These are phyloP conservation scores for Protostelium mycophagum DNA, from an alignment of 78 protist species.

Conservation along the genomic window DNA sequence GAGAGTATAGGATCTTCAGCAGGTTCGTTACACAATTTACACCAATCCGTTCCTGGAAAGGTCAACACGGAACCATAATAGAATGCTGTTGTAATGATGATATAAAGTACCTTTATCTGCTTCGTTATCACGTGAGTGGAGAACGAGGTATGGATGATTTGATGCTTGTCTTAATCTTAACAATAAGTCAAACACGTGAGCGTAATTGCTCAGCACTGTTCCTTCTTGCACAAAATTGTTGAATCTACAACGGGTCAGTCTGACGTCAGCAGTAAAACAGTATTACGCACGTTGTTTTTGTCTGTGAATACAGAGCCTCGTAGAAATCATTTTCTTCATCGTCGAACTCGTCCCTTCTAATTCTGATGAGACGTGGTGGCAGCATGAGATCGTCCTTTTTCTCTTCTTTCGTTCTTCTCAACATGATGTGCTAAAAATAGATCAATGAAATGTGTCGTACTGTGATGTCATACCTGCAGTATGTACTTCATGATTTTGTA, in stretches of 20 bases:
- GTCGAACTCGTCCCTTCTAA: constrained; percentile 2
- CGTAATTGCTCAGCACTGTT: constrained; percentile 41
- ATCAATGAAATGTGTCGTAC: neutral
- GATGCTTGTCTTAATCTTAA: constrained; percentile 37
- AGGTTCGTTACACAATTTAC: constrained; percentile 34
- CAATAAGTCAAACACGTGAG: constrained; percentile 74
- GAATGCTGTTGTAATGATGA: neutral
- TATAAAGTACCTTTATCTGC: neutral
- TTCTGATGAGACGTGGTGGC: constrained; percentile 24
- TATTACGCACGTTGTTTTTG: neutral
- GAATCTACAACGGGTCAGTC: neutral
- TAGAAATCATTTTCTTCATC: constrained; percentile 65
- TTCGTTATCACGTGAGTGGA: neutral
- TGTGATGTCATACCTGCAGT: neutral
- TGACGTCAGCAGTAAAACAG: neutral
- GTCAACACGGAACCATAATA: too few relatives aligned
- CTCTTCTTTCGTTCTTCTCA: constrained; percentile 62
- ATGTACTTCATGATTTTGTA: constrained; percentile 3
- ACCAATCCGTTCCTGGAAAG: neutral
- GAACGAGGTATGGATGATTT: constrained; percentile 55
- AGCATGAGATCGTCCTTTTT: constrained; percentile 20
- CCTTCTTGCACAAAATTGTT: neutral
- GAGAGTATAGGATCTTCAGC: constrained; percentile 24
- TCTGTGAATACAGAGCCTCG: constrained; percentile 21
- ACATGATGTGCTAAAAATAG: constrained; percentile 26